phyloP scores from a whole-genome alignment of 169 alveolate species.

The Plasmodium sp. region DNA sequence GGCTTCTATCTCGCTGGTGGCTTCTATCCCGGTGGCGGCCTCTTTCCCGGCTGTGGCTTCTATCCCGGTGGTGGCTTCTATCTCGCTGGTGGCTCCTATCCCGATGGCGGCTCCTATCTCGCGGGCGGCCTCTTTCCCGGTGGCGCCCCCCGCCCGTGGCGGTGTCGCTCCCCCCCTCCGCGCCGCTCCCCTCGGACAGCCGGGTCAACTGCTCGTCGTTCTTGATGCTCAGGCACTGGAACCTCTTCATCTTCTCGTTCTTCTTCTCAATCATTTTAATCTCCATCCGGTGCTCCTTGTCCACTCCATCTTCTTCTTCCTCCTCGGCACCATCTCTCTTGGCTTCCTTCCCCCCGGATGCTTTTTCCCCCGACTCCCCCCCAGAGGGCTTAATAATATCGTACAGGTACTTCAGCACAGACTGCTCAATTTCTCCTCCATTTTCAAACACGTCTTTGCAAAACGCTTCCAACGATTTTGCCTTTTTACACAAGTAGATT shows the following conservation, averaged over 20 bases:
- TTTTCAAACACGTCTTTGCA: slow-evolving; percentile 66
- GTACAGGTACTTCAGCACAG: slow-evolving; percentile 41
- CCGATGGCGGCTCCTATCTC: no score
- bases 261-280: slow-evolving; percentile 22
- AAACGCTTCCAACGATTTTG: slow-evolving; percentile 46
- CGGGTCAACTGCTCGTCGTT: not conserved
- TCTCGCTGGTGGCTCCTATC: no score
- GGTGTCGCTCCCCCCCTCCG: not conserved
- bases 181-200: not conserved
- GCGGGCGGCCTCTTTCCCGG: not conserved
- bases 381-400: not conserved
- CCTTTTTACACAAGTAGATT: slow-evolving; percentile 38
- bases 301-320: not conserved
- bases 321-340: not conserved
- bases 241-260: slow-evolving; percentile 58
- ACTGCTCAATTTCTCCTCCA: slow-evolving; percentile 59
- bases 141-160: not conserved
- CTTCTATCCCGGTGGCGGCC: not conserved
- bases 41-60: not conserved
- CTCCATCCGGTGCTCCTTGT: not conserved
- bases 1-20: not conserved
- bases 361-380: not conserved
- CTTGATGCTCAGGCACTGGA: slow-evolving; percentile 21
- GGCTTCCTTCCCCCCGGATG: not conserved
- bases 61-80: not conserved